These are phyloP conservation scores for Leishmania major DNA, from an alignment of 208 protist genomes.

Conservation along the genomic window DNA sequence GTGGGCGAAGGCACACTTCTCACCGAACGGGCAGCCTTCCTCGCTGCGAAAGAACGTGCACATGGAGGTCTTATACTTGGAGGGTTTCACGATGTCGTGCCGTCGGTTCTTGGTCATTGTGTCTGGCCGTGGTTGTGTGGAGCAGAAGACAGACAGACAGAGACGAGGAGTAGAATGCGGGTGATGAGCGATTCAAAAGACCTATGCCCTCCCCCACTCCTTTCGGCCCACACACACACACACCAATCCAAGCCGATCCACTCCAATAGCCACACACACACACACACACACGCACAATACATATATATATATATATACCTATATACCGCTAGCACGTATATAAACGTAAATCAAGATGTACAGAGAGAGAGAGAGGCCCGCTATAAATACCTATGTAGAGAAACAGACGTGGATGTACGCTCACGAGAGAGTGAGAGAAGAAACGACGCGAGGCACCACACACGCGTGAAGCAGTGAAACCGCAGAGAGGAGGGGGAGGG, in stretches of 20 bases:
- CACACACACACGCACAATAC: not conserved
- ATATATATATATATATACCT: not conserved
- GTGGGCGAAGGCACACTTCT: conserved; percentile 84
- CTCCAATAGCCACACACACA: not conserved
- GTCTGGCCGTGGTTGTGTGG: too few relatives aligned
- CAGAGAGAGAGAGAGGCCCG: not conserved
- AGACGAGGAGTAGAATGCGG: not conserved
- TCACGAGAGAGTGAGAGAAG: not conserved
- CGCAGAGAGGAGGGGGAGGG: not conserved
- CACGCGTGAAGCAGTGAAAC: not conserved
- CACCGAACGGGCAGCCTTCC: conserved; percentile 73
- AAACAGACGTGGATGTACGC: too few relatives aligned
- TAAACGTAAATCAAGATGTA: not conserved
- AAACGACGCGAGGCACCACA: not conserved
- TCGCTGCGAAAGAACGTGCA: conserved; percentile 67
- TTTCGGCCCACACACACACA: not conserved
- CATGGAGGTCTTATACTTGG: conserved; percentile 88
- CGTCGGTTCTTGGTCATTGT: conserved; percentile 63
- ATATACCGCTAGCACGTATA: not conserved
- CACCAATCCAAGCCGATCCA: not conserved
- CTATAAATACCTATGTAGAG: too few relatives aligned
- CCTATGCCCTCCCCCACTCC: not conserved
- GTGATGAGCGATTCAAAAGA: not conserved
- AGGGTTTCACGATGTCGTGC: conserved; percentile 84
- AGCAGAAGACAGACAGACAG: not conserved